Evolutionary conservation across 2,329 filamentous ascomycete genomes (phyloP).

Genomic region (Colletotrichum caudatum): DNA sequence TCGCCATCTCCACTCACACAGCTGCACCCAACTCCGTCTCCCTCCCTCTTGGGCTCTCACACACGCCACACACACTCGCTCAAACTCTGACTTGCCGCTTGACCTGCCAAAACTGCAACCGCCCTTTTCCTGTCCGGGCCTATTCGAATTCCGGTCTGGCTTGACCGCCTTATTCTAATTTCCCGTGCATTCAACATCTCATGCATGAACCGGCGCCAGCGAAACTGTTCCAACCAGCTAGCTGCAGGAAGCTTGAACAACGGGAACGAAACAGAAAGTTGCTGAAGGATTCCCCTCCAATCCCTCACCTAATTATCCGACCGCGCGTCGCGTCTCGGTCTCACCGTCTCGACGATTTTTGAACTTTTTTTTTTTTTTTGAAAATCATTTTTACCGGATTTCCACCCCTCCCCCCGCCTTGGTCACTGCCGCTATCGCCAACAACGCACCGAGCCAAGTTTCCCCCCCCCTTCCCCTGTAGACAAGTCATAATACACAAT

Average conservation of each 20-base stretch:
- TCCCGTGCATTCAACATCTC: constrained; percentile 20
- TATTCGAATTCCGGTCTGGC: constrained; percentile 29
- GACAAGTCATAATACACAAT: constrained; percentile 44
- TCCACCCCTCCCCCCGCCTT: background rate
- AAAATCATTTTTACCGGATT: background rate
- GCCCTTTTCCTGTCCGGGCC: constrained; percentile 30
- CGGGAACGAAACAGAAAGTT: constrained; percentile 12
- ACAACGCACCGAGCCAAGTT: constrained; percentile 14
- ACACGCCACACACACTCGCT: background rate
- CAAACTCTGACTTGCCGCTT: constrained; percentile 15
- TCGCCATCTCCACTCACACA: constrained; percentile 34
- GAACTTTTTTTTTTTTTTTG: background rate
- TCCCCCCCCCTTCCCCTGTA: background rate
- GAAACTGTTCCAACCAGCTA: constrained; percentile 26
- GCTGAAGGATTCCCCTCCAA: constrained; percentile 22
- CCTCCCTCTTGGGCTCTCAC: background rate
- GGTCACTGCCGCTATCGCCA: constrained; percentile 7
- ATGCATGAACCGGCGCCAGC: constrained; percentile 32
- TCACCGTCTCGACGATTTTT: constrained; percentile 15
- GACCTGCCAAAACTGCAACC: constrained; percentile 19
- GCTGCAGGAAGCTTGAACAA: constrained; percentile 23
- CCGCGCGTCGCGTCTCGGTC: constrained; percentile 26
- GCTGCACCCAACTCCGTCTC: background rate
- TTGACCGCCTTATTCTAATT: constrained; percentile 43
- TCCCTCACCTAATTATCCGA: background rate